Percentiles rank a stretch among this genome's conserved stretches.
Evolutionary conservation across 306 rosid genomes (phyloP).

Genomic region (Lathyrus aphaca): DNA sequence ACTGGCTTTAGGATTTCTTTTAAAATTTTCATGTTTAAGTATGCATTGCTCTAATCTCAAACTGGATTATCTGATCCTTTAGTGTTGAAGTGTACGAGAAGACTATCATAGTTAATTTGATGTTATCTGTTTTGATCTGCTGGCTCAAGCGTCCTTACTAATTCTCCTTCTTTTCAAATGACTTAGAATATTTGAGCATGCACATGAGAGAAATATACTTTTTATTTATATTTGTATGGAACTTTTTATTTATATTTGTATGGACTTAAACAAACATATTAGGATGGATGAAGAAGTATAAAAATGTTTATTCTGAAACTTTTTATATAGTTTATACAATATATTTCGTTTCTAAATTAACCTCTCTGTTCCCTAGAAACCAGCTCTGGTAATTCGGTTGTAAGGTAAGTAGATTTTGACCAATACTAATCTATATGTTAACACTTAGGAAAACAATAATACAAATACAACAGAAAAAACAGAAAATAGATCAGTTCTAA

Average conservation of each 20-base stretch:
- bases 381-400: not conserved
- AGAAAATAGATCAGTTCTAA: conserved; percentile 7
- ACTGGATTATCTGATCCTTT: conserved; percentile 3
- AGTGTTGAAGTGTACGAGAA: not conserved
- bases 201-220: conserved; percentile 7
- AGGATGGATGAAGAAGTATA: conserved; percentile 2
- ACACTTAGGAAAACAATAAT: not conserved
- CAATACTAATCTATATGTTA: not conserved
- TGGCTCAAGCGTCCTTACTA: not conserved
- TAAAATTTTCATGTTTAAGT: not conserved
- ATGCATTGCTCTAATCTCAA: conserved; percentile 11
- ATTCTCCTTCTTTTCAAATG: conserved; percentile 14
- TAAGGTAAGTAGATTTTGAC: not conserved
- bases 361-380: not conserved
- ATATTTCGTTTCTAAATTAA: not conserved
- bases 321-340: not conserved
- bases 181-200: conserved; percentile 29
- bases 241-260: not conserved
- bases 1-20: conserved; percentile 26
- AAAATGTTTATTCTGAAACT: not conserved
- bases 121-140: conserved; percentile 14
- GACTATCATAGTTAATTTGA: conserved; percentile 22
- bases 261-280: not conserved
- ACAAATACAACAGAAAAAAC: not conserved
- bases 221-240: not conserved